Evolutionary conservation across 1,284 basidiomycete genomes (phyloP), one percentile per base, ranked within the genome.

Genomic region (Ceratobasidium sp.): DNA sequence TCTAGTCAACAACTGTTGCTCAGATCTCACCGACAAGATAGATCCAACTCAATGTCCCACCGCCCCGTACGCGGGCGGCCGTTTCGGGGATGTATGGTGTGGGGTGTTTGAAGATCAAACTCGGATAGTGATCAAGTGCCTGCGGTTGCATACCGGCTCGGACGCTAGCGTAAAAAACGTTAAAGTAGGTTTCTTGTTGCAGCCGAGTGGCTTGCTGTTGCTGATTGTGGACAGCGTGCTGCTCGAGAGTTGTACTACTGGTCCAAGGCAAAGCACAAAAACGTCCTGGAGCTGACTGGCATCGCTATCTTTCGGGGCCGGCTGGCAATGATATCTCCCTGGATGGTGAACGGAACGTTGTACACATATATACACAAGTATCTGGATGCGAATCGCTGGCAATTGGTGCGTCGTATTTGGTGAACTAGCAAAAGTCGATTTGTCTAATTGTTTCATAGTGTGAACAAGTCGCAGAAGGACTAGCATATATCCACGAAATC

Each of bases 171-270:
- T 23, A 2, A 68, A 68, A 30, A 35, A 7, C 48, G 18, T 68
- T 5, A 68, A 68, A 38, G 38, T 38, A 8, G 8, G 38, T 38
- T 38, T 8, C 4, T 8, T 38, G 38, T 8, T 38, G 38, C 38
- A 8, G 8, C 38, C 8, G 8, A 3, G 8, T 3, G 8, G 3
- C 3, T 8, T 38, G 38, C 38, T 38, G 38, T 38, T 38, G 8
- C 38, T 38, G 38, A 38, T 3, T 38, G 38, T 3, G 38, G 23
- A 23, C 30, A 67, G 75, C 64, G 65, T 6, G 50, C 48, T 10
- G 65, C 38, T 10, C 75, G 75, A 41, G 75, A 68, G 65, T 52
- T 77, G 18, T 77, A 67, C 18, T 23, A 48, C 35, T 77, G 75
- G 75, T 50, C 64, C 23, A 67, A 76, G 18, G 30, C 38, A 12